phyloP scores from a whole-genome alignment of 148 eudicot genomes.

The Nyssa sinensis region DNA sequence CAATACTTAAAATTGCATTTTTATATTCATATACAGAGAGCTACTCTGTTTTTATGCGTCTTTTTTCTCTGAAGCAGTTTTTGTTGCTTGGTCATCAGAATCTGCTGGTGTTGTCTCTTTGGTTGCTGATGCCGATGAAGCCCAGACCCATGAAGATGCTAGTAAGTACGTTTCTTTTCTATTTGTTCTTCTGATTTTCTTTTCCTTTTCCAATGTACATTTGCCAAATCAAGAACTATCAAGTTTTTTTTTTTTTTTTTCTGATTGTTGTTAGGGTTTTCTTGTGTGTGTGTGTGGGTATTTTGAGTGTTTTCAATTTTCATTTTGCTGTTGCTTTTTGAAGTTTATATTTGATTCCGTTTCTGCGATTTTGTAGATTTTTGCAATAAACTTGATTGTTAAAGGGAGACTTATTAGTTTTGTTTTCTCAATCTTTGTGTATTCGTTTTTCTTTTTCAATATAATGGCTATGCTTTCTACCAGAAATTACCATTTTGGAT shows the following conservation, averaged over 20 bases:
- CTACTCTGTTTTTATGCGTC: constrained; percentile 22
- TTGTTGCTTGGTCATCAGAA: constrained; percentile 35
- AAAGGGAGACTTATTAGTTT: too few relatives aligned
- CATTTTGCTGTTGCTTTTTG: not conserved
- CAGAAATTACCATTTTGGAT: not conserved
- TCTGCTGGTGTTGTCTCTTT: constrained; percentile 20
- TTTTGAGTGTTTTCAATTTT: not conserved
- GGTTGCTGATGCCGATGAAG: constrained; percentile 26
- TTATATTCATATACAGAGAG: constrained; percentile 17
- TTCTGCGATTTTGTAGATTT: not conserved
- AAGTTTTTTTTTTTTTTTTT: not conserved
- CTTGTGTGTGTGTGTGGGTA: not conserved
- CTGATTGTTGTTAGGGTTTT: not conserved
- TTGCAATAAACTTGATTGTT: not conserved
- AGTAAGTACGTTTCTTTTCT: constrained; percentile 49
- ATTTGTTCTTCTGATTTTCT: not conserved
- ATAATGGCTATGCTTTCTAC: not conserved
- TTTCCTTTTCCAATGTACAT: not conserved
- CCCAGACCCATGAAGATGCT: constrained; percentile 47
- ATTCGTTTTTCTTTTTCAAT: not conserved
- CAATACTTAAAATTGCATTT: constrained; percentile 14
- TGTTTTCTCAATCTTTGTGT: not conserved
- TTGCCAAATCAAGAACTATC: not conserved
- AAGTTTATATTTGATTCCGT: not conserved
- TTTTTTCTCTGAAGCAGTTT: constrained; percentile 21